Evolutionary conservation across 2,329 filamentous ascomycete species (phyloP).

Genomic region (Thielaviopsis ethacetica): DNA sequence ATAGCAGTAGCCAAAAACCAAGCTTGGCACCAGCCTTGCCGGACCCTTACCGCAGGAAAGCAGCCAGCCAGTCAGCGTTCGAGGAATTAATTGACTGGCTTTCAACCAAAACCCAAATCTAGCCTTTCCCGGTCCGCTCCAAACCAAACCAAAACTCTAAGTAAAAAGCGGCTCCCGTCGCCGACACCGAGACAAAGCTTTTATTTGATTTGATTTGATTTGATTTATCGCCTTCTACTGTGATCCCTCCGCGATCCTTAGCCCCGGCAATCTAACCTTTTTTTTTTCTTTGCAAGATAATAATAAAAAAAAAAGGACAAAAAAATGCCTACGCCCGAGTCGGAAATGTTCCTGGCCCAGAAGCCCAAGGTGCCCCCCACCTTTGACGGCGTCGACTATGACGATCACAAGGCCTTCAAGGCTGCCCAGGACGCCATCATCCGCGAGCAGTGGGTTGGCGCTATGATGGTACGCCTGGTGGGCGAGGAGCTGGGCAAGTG

Average conservation of each 20-base stretch:
- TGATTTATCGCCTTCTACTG: neutral
- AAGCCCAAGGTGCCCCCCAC: constrained; percentile 70
- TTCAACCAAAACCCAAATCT: neutral
- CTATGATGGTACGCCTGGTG: constrained; percentile 76
- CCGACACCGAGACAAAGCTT: neutral
- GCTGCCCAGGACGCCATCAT: constrained; percentile 69
- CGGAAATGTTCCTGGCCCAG: constrained; percentile 63
- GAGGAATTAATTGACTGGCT: neutral
- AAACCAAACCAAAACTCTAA: no score
- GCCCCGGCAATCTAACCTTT: neutral
- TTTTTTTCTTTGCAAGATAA: neutral
- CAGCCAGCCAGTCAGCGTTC: neutral
- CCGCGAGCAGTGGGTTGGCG: constrained; percentile 74
- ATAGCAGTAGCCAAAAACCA: neutral
- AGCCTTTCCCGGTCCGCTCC: neutral
- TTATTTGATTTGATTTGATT: neutral
- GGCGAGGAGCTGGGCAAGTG: constrained; percentile 74
- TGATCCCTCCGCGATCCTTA: neutral
- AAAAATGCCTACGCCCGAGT: constrained; percentile 69
- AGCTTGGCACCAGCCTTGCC: neutral
- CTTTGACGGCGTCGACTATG: constrained; percentile 76
- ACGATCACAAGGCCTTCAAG: constrained; percentile 67
- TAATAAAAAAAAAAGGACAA: neutral
- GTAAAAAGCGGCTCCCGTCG: neutral
- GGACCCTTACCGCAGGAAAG: neutral